Evolutionary conservation across 345 rosid genomes (phyloP), one percentile per base, ranked within the genome.

Genomic region (Aegle marmelos): DNA sequence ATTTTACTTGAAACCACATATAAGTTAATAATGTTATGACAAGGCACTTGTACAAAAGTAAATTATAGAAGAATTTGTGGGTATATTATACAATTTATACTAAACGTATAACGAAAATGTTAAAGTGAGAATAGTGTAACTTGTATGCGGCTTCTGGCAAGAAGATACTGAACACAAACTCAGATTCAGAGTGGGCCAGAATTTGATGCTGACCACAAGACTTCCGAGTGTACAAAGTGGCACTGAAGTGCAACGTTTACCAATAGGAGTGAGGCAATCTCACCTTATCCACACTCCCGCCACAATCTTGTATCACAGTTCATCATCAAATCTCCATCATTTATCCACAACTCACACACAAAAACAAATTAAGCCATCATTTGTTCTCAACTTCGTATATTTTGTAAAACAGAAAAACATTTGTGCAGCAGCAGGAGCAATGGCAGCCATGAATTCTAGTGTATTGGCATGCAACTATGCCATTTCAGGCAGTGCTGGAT

Each of bases 241-340:
- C 37, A 57, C 22, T 50, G 70, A 60, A 39, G 63, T 63, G 68
- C 25, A 41, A 66, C 2, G 77, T 79, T 82, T 79, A 86, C 98
- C 91, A 93, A 92, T 89, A 83, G 87, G 93, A 86, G 81, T 74
- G 80, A 79, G 91, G 97, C 89, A 90, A 95, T 95, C 96, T 89
- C 87, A 91, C 97, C 99, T 91, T 92, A 95, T 95, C 98, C 93
- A 87, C 93, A 88, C 89, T 83, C 90, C 89, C 77, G 70, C 98
- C 98, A 92, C 97, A 92, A 81, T 74, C 87, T 76, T 81, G 77
- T 39, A 85, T 83, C 57, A 61, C 85, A 83, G 14, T 60, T 60
- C 68, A 24, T 84, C 86, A 66, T 85, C 74, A 70, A 34, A 82
- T 83, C 71, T 73, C 77, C 72, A 70, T 85, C 90, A 77, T 76